Percentiles rank a stretch among this genome's conserved stretches.
Conservation (phyloP, 2,329 filamentous ascomycete genomes). For the Zymoseptoria tritici region DNA sequence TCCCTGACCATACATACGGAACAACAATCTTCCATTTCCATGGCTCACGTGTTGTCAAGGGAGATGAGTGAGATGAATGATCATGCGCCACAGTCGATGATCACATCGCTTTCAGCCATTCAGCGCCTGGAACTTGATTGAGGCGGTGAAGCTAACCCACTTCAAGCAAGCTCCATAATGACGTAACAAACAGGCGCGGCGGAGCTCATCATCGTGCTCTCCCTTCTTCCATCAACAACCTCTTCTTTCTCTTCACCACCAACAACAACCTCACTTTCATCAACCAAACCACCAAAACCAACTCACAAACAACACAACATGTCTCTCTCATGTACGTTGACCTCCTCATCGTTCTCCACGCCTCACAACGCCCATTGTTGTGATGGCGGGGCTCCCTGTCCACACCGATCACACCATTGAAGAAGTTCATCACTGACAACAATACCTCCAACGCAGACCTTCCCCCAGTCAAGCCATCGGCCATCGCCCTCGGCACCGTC, state of each 20-base stretch:
- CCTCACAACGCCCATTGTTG: constrained; percentile 2
- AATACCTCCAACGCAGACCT: constrained; percentile 44
- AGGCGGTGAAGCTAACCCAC: not conserved
- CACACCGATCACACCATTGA: not conserved
- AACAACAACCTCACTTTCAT: not conserved
- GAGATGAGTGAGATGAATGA: not conserved
- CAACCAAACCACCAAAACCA: not conserved
- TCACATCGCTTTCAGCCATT: not conserved
- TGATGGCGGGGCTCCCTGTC: not conserved
- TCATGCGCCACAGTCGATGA: not conserved
- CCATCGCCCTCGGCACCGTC: constrained; percentile 88
- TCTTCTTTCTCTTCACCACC: not conserved
- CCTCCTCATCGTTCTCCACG: not conserved
- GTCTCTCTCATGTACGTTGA: not conserved
- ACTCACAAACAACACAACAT: not conserved
- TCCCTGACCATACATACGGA: too few relatives aligned
- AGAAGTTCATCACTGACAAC: constrained; percentile 8
- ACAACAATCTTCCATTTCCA: not conserved
- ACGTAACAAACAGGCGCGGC: not conserved
- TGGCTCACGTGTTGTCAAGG: not conserved
- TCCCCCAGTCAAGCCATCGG: constrained; percentile 89
- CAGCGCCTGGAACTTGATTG: not conserved
- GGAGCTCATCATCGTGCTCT: too few relatives aligned
- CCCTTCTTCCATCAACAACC: not conserved
- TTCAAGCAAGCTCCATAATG: not conserved